Base-by-base conservation (phyloP, 129 eudicot species). In the Flaveria linearis region DNA sequence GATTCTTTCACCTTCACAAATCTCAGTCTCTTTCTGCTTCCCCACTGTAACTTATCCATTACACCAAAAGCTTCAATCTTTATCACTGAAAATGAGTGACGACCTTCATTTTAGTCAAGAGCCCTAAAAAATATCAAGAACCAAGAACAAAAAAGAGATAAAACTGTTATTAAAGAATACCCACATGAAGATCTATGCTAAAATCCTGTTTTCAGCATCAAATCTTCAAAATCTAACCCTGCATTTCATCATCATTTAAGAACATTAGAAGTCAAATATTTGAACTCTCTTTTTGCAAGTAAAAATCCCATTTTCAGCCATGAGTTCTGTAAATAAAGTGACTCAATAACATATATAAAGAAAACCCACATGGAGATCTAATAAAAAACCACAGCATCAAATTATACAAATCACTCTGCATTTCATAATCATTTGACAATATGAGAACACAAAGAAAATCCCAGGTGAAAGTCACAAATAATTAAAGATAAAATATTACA, bases 41-140 rank as follows among this genome's bases (percentile, higher is more conserved):
- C 97, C 97, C 97, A 91, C 89, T 91, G 97, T 74, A 91, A 76
- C 69, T 85, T 88, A 80, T 88, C 95, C 96, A 83, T 82, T 14
- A 73, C 52, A 25, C 77, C 73, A 42, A 56, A 62, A 55, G 64
- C 46, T 78, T 64, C 66, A 36, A 72, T 80, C 76, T 78, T 71
- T 75, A 41, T 71, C 30, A 62, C 60, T 76, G 49, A 22, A 72
- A 45, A 57, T 22, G 36, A 56, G 15, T 65, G 51, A 80, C 58
- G 45, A 49, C 13, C 39, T 60, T 52, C 74, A 55, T 55, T 55
- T 18, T 33, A 58, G 65, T 65, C 70, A 36, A 33, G 2, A 62
- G 15, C 68, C 68, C 39, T 62, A 14, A 28, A 28, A 62, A 26
- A 2, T 4, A 26, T 65, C 25, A 65, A 33, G 14, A 65, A n/a